Evolutionary conservation across 2,329 filamentous ascomycete genomes (phyloP), one percentile per base, ranked within the genome.

Genomic region (Diaporthe eres): DNA sequence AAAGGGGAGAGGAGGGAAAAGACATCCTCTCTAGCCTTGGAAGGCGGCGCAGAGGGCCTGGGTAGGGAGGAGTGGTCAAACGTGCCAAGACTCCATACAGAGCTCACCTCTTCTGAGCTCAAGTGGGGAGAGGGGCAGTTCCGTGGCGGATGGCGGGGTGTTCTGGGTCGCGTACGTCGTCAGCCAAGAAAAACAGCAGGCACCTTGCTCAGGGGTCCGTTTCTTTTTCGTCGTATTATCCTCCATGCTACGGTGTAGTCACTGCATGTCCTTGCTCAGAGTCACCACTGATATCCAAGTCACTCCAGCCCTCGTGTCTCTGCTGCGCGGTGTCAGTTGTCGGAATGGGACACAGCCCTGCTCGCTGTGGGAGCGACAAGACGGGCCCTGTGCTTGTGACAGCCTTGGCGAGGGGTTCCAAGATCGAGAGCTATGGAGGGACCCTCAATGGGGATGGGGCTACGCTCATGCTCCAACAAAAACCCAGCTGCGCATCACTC

Each of bases 1-100:
- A 17, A 68, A 17, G n/a, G 22, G 53, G 28, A n/a, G 31, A 42
- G 28, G 37, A 61, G 42, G 47, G 39, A 68, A 60, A 51, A 47
- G 44, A 71, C 53, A 61, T 25, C 60, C 8, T 22, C 58, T 31
- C 57, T 49, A 71, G 28, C 58, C 61, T 53, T 51, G 47, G 55
- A 63, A 44, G 49, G 67, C 31, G 67, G 42, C 28, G 37, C 55
- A 39, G 67, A 44, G 65, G 44, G 49, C 47, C 37, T 67, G 67
- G 60, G 63, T 70, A 44, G 47, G 49, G 73, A 67, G 67, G 57
- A 70, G 65, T 51, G 47, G 60, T 60, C 67, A 77, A 75, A 72
- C 67, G 44, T 34, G 75, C 75, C 75, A 77, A 77, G 75, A 70
- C 75, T 77, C 73, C 68, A 75, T 75, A 63, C 73, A 72, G 58